Percentiles rank a stretch among this genome's conserved stretches.
Conservation (phyloP, 1,284 basidiomycete genomes). For the Ganoderma multipileum region DNA sequence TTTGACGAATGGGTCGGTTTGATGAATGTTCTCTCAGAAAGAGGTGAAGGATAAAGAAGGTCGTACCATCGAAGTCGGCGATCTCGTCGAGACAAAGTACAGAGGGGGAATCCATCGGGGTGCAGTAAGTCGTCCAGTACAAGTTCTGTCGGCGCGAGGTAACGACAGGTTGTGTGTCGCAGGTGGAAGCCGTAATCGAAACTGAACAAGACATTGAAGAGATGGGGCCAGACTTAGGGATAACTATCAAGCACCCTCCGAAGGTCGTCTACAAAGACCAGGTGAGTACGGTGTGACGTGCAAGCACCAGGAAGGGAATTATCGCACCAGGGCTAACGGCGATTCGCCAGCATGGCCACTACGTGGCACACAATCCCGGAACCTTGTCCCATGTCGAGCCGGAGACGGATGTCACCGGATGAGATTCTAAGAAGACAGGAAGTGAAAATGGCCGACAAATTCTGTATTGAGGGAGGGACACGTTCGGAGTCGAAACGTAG, state of each 20-base stretch:
- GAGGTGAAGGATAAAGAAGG: conserved; percentile 27
- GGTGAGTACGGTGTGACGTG: conserved; percentile 7
- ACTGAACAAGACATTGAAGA: conserved; percentile 27
- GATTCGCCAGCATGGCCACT: conserved; percentile 26
- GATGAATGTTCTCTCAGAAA: too few relatives aligned
- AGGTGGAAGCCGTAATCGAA: conserved; percentile 33
- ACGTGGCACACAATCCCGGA: conserved; percentile 31
- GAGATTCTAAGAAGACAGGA: neutral
- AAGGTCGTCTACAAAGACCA: conserved; percentile 33
- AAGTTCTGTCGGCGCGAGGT: neutral
- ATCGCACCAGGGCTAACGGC: neutral
- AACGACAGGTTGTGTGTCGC: neutral
- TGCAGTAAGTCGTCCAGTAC: conserved; percentile 16
- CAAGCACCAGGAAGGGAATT: neutral
- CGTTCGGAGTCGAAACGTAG: neutral
- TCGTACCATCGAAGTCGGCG: conserved; percentile 31
- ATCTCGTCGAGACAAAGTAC: conserved; percentile 32
- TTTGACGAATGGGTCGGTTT: too few relatives aligned
- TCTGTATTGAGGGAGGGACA: neutral
- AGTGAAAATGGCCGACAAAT: neutral
- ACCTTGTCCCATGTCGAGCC: conserved; percentile 29
- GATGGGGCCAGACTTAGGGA: conserved; percentile 23
- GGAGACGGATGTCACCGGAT: neutral
- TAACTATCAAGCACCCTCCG: conserved; percentile 34
- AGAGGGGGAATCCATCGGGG: conserved; percentile 35